Conservation (phyloP, 2,329 filamentous ascomycete genomes). For the Neonectria punicea region DNA sequence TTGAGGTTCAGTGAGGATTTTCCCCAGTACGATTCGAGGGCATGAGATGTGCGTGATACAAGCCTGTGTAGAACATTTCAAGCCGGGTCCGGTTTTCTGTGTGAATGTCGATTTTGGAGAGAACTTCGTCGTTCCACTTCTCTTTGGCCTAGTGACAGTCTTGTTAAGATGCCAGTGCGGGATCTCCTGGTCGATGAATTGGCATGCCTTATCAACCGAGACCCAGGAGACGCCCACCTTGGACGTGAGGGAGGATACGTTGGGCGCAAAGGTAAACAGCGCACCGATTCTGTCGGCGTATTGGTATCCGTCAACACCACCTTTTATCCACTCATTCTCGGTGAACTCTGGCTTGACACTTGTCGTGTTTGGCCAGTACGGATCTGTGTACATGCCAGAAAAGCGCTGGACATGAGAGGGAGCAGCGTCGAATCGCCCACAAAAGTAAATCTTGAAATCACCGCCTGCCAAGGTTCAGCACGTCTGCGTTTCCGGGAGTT, state of each 20-base stretch:
- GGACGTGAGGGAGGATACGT: slow-evolving; percentile 55
- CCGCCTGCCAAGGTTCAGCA: slow-evolving; percentile 1
- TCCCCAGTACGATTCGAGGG: slow-evolving; percentile 69
- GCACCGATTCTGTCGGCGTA: slow-evolving; percentile 63
- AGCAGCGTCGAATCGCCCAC: slow-evolving; percentile 31
- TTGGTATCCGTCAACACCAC: slow-evolving; percentile 59
- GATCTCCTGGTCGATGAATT: slow-evolving; percentile 58
- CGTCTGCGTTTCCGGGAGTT: no score
- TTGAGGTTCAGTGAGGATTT: slow-evolving; percentile 64
- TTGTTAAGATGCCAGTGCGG: slow-evolving; percentile 53
- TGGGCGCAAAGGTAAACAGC: slow-evolving; percentile 58
- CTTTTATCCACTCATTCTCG: slow-evolving; percentile 64
- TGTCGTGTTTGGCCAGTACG: slow-evolving; percentile 47
- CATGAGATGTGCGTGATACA: slow-evolving; percentile 71
- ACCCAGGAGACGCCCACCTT: slow-evolving; percentile 63
- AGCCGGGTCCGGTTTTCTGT: slow-evolving; percentile 59
- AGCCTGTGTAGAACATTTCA: slow-evolving; percentile 64
- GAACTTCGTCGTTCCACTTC: slow-evolving; percentile 56
- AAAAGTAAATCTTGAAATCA: slow-evolving; percentile 32
- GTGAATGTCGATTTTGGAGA: slow-evolving; percentile 54
- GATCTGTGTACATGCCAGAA: slow-evolving; percentile 58
- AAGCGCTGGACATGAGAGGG: slow-evolving; percentile 49
- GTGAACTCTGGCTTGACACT: slow-evolving; percentile 54
- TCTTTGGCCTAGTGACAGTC: slow-evolving; percentile 52
- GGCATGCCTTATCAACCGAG: slow-evolving; percentile 58